Conservation (phyloP, 768 basidiomycete genomes). For the Kwoniella dejecticola region DNA sequence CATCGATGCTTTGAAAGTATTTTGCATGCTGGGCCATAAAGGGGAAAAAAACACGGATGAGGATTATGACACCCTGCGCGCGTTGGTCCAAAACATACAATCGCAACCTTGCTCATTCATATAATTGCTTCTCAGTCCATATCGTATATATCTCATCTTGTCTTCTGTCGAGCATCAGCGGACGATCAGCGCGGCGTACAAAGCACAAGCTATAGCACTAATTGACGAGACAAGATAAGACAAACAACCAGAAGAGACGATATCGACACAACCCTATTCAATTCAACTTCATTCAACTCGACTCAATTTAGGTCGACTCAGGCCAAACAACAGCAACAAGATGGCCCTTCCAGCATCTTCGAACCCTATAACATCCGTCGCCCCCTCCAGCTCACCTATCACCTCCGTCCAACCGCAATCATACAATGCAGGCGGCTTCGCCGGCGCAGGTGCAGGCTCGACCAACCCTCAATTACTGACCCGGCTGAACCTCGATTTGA, state of each 20-base stretch:
- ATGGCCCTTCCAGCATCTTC: constrained; percentile 49
- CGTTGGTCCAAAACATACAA: constrained; percentile 14
- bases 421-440: constrained; percentile 26
- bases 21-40: too few relatives aligned
- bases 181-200: too few relatives aligned
- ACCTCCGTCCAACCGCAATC: constrained; percentile 51
- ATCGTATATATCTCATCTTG: too few relatives aligned
- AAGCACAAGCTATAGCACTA: too few relatives aligned
- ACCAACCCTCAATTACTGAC: constrained; percentile 81
- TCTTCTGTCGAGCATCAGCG: too few relatives aligned
- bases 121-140: too few relatives aligned
- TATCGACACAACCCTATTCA: too few relatives aligned
- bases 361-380: constrained; percentile 57
- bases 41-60: too few relatives aligned
- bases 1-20: too few relatives aligned
- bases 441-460: constrained; percentile 30
- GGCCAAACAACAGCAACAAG: constrained; percentile 9
- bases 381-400: constrained; percentile 51
- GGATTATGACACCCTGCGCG: neutral
- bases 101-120: too few relatives aligned
- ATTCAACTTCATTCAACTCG: constrained; percentile 7
- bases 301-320: neutral
- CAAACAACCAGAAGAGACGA: too few relatives aligned
- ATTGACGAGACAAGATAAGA: too few relatives aligned
- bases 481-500: constrained; percentile 84